Base-by-base conservation (phyloP, 805 yeast genomes). In the Pichia gijzeniarum region DNA sequence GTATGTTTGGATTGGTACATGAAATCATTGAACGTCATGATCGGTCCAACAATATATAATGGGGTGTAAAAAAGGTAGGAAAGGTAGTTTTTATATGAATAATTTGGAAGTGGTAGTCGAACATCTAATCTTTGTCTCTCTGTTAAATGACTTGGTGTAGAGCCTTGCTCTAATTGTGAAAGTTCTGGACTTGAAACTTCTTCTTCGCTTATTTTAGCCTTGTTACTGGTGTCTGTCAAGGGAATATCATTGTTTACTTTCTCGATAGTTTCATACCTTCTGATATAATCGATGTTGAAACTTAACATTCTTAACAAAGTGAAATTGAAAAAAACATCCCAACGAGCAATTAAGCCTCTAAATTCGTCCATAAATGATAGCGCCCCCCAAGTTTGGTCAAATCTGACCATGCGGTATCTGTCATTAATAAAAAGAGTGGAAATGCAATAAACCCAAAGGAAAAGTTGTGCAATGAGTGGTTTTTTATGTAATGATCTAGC, bases 301-400 rank as follows among this genome's bases (percentile, higher is more conserved):
- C 96, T 86, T 38, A 93, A 66, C 74, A 89, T 78, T 57, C 97
- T 74, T 44, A 93, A 71, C 48, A 91, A 67, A 1, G 95, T 83
- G 64, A 95, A 89, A 65, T 93, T 93, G 72, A 80, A 93, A 55
- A 85, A 87, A 3, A 93, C 97, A 60, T 93, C 97, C 99, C 99
- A 93, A 55, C 98, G 74, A 16, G 79, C 72, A 49, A 93, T 81
- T 13, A 90, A 73, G 1, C 98, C 97, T 40, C 74, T 73, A 54
- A 76, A 82, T 0, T 75, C 73, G 56, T 88, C 95, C 54, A 85
- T 62, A 32, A 74, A 65, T 0, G 69, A 60, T n/a, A 85, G 61
- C 1, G 54, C 49, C 0, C 71, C 57, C 43, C 59, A 56, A 6
- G 79, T 38, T 9, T 58, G 54, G 0, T 77, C 81, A 39, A 75